phyloP scores from a whole-genome alignment of 495 filamentous ascomycete genomes.

The Neurospora tetrasperma region DNA sequence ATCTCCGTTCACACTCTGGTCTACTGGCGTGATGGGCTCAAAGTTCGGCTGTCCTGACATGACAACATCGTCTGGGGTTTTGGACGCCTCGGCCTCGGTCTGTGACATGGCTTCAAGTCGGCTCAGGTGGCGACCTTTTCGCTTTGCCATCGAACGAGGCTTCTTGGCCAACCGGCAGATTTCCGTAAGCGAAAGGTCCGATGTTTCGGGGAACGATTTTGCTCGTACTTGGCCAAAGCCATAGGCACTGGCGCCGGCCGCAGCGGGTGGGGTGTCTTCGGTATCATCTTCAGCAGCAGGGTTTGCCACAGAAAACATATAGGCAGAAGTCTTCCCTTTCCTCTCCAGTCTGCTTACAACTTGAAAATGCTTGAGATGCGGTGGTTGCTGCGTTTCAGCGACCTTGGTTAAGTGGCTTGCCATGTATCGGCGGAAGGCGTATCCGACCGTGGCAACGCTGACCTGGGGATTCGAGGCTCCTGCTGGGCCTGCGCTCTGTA shows the following conservation, averaged over 20 bases:
- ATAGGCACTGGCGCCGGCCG: constrained; percentile 5
- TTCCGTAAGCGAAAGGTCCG: constrained; percentile 14
- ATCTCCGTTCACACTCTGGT: neutral
- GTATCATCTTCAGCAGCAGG: neutral
- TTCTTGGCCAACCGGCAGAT: constrained; percentile 14
- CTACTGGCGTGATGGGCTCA: neutral
- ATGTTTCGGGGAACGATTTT: constrained; percentile 9
- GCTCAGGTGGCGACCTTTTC: constrained; percentile 17
- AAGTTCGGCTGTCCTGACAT: neutral
- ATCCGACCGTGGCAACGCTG: constrained; percentile 31
- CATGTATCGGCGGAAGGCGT: constrained; percentile 33
- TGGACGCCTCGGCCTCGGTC: neutral
- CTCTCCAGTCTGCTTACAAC: constrained; percentile 32
- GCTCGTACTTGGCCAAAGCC: constrained; percentile 19
- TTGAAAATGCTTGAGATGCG: constrained; percentile 34
- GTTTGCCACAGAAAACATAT: constrained; percentile 29
- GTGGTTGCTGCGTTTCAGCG: constrained; percentile 32
- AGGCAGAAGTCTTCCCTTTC: constrained; percentile 34
- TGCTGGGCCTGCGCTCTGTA: constrained; percentile 27
- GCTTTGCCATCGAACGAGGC: constrained; percentile 7
- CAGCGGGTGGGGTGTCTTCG: neutral
- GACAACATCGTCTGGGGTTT: neutral
- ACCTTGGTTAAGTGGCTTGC: constrained; percentile 30
- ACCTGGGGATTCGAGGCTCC: constrained; percentile 36
- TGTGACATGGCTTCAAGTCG: neutral